A percentile compares a stretch with the other conserved stretches of the same genome.
phyloP scores from a whole-genome alignment of 1,284 basidiomycete species.

The Pyrrhoderma noxium region DNA sequence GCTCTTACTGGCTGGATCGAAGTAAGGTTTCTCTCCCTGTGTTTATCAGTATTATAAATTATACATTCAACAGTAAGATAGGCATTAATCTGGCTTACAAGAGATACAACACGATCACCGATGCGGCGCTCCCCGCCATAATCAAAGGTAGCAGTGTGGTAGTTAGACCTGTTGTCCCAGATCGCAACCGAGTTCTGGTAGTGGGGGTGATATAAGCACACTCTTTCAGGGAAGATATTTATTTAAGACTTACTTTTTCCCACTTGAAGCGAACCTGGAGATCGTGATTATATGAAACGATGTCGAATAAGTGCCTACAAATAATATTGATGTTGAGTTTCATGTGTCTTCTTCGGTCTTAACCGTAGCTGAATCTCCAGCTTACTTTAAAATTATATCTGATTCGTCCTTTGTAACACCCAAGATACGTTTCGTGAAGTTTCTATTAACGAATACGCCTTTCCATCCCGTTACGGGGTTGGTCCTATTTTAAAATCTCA shows the following conservation, averaged over 20 bases:
- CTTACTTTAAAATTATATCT: conserved; percentile 37
- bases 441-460: conserved; percentile 55
- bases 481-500: conserved; percentile 29
- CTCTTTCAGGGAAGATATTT: no score
- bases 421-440: conserved; percentile 58
- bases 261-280: conserved; percentile 49
- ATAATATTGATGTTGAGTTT: no score
- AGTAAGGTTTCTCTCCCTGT: conserved; percentile 49
- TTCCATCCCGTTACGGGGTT: conserved; percentile 65
- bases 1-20: conserved; percentile 43
- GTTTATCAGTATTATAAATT: not conserved
- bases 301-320: conserved; percentile 33
- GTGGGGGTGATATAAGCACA: no score
- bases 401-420: conserved; percentile 56
- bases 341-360: no score
- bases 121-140: conserved; percentile 35
- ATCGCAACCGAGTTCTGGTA: conserved; percentile 43
- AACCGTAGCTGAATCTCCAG: no score
- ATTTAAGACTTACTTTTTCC: conserved; percentile 22
- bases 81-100: conserved; percentile 27
- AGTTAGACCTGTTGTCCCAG: conserved; percentile 48
- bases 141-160: conserved; percentile 52
- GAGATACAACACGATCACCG: conserved; percentile 53
- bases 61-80: not conserved
- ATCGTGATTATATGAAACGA: conserved; percentile 53